Evolutionary conservation across 305 asterid genomes (phyloP), one percentile per base, ranked within the genome.

Genomic region (Fraxinus latifolia): DNA sequence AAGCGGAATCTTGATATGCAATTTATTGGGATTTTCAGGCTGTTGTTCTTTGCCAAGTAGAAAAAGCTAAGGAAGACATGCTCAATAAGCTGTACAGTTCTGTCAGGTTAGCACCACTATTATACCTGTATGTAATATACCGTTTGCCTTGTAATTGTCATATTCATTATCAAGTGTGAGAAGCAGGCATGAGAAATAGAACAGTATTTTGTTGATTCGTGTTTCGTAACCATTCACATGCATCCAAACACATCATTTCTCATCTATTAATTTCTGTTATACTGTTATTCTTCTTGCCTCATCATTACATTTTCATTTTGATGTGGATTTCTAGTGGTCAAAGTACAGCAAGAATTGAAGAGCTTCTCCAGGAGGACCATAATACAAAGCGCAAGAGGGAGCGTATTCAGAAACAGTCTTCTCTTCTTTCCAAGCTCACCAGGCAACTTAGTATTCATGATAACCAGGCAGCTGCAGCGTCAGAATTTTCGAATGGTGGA

Each of bases 51-150:
- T 93, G 97, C 88, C 99, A 96, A 94, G 99, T 96, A 9, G 99
- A 96, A 91, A 96, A 96, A 88, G 93, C 99, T 6, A 96, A 94
- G 89, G 99, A 96, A 92, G 99, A 96, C 87, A 96, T 96, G 99
- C 98, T 96, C 65, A 92, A 93, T 77, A 96, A 96, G 86, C 87
- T 96, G 74, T 96, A 96, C 91, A 94, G 95, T 87, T 92, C 98
- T 76, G 14, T 96, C 89, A 96, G 98, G 99, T 94, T 60, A 14
- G 87, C 81, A 80, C 73, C 74, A 31, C 67, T 62, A 60, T 19
- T 50, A 68, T 37, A 68, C 39, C 11, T 68, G 37, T 21, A n/a
- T 82, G 21, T 27, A 27, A 12, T 14, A 68, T 31, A 23, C 19
- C 11, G 2, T 50, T 50, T 29, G 36, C 33, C 23, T 29, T 68